Evolutionary conservation across 208 protist genomes (phyloP), one percentile per base, ranked within the genome.

Genomic region (Angomonas ambiguus): DNA sequence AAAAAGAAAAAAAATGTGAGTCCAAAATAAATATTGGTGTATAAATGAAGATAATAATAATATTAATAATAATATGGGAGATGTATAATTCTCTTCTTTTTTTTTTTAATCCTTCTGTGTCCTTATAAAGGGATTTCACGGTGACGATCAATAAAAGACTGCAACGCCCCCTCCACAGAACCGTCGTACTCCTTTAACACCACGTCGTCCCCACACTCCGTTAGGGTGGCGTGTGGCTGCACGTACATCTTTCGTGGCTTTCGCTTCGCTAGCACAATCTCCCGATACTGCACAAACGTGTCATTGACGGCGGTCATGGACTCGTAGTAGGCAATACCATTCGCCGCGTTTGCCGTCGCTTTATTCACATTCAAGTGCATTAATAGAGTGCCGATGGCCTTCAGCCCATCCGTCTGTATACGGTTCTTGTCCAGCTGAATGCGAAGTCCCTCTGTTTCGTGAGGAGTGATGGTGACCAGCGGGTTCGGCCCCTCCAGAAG

Each of bases 231-330:
- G 74, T 90, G 79, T 20, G 84, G 62, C 80, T 96, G 93, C 42
- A 94, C 85, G 65, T 94, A 96, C 60, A 94, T 80, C 67, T 76
- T 85, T 51, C 93, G 88, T n/a, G 93, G 93, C 74, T 96, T 88
- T 67, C 91, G 80, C 41, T 83, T 67, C 28, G 56, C 48, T 24
- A 97, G 65, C 2, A 97, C 74, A 30, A 86, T 81, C 18, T 94
- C 73, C 61, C 93, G 88, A 48, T 93, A 79, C 33, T 65, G 16
- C 11, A 94, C 34, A 38, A 87, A 94, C 8, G 77, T 58, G 16
- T 74, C 86, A 67, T 67, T 59, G 13, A 95, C 87, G 0, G 53
- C 20, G n/a, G 88, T 93, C 28, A 92, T 76, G 13, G 76, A 59
- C 10, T 69, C 64, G 67, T 83, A 97, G 67, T 92, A 86, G 22